These are phyloP conservation scores for Phylloporus sp. DNA, from an alignment of 768 basidiomycete genomes.

Conservation along the genomic window DNA sequence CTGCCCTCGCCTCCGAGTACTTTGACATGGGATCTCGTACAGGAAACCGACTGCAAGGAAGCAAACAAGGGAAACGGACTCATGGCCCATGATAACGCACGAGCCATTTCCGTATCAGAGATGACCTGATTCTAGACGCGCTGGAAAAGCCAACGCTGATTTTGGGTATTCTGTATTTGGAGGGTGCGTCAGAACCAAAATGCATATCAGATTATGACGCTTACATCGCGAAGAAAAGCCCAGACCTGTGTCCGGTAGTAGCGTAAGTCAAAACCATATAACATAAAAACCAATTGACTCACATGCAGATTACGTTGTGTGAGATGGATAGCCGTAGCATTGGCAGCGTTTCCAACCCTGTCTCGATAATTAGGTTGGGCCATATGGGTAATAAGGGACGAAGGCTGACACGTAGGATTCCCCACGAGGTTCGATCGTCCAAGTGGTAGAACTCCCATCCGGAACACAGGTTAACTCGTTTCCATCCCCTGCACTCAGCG, in stretches of 20 bases:
- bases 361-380: neutral
- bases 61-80: neutral
- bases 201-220: neutral
- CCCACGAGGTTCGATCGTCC: neutral
- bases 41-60: too few species aligned
- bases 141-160: constrained; percentile 10
- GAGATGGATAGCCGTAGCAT: constrained; percentile 5
- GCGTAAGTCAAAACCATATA: neutral
- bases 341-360: constrained; percentile 5
- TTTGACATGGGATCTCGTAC: neutral
- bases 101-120: neutral
- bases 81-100: too few species aligned
- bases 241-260: neutral
- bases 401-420: neutral
- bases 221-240: constrained; percentile 1
- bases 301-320: constrained; percentile 1
- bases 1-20: neutral
- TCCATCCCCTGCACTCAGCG: neutral
- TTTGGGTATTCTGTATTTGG: constrained; percentile 1
- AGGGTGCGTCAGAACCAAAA: neutral
- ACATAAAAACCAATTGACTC: neutral
- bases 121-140: neutral
- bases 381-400: neutral
- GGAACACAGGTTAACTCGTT: neutral
- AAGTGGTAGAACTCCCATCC: neutral